These are phyloP conservation scores for Celoporthe dispersa DNA, from an alignment of 2,329 filamentous ascomycete species.

Conservation along the genomic window DNA sequence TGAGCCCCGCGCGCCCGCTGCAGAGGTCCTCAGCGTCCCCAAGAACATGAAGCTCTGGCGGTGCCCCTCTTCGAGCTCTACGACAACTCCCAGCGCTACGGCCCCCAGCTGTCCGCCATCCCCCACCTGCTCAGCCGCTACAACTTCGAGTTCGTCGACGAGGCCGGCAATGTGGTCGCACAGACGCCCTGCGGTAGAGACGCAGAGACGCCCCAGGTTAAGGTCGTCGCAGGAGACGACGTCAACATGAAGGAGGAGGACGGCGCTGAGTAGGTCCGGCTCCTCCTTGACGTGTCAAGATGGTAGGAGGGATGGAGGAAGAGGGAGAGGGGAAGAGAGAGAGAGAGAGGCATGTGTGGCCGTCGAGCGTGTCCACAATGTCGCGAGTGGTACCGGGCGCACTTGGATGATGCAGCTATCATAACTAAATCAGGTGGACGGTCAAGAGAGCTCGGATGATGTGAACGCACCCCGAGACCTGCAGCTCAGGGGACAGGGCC, in stretches of 20 bases:
- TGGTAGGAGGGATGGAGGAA: no score
- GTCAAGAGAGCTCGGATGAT: background rate
- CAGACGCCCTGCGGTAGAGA: conserved; percentile 75
- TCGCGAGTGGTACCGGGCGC: background rate
- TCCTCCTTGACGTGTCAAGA: background rate
- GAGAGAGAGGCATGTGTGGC: background rate
- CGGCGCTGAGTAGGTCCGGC: conserved; percentile 37
- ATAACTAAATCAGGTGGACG: background rate
- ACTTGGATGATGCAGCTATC: background rate
- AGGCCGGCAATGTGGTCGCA: conserved; percentile 85
- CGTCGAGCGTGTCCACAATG: background rate
- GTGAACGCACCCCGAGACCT: background rate
- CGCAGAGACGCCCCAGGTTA: conserved; percentile 65
- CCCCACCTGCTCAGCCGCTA: conserved; percentile 93
- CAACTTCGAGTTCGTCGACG: conserved; percentile 97
- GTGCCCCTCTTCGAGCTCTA: conserved; percentile 98
- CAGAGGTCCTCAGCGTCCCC: conserved; percentile 92
- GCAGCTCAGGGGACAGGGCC: background rate
- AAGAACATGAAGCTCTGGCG: conserved; percentile 99
- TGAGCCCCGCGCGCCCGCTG: background rate
- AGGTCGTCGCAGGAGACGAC: conserved; percentile 67
- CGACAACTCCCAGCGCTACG: conserved; percentile 94
- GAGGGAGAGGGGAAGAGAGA: no score
- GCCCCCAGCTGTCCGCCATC: conserved; percentile 93
- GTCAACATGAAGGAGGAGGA: conserved; percentile 63